Base-by-base conservation (phyloP, 371 early-diverging fungal species). In the Scutellospora calospora region DNA sequence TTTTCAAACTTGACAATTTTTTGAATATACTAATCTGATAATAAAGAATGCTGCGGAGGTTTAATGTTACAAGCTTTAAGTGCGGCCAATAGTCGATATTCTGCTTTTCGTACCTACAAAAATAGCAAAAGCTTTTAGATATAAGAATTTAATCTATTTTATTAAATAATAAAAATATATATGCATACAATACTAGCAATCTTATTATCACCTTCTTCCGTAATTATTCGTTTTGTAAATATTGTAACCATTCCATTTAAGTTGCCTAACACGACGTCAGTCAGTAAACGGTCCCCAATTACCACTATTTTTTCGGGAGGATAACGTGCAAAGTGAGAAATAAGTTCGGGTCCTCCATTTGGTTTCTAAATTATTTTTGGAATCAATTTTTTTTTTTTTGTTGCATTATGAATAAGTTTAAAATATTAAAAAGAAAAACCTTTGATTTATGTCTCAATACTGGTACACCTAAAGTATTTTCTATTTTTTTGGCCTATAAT, bases 261-360 rank as follows among this genome's bases (percentile, higher is more conserved):
- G 80, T 97, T 96, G 0, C 94, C 98, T 89, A 94, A 94, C 6
- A 95, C 87, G 0, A 97, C 86, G 80, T 98, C 98, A 0, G 98
- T 98, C 29, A 95, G 81, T 22, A 97, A 85, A 2, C 98, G 91
- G 82, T 98, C 98, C 8, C 98, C 98, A 0, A 96, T 93, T 66
- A 97, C 90, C 0, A 93, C 95, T 11, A 95, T 87, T 62, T 90
- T 81, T 0, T 62, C 31, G 0, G 91, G 86, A 9, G 77, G 31
- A 76, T 84, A 38, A 68, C n/a, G 3, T 73, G 73, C 11, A 81
- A 79, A 57, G 11, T 81, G 62, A 41, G 91, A 86, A 29, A 85
- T 83, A 0, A 55, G 85, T 38, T 87, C 89, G 3, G 85, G 81
- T 0, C 93, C 96, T 22, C 96, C 95, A 0, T 88, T 87, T 0